Evolutionary conservation across 371 early-diverging fungal species (phyloP).

Genomic region (Apophysomyces elegans): DNA sequence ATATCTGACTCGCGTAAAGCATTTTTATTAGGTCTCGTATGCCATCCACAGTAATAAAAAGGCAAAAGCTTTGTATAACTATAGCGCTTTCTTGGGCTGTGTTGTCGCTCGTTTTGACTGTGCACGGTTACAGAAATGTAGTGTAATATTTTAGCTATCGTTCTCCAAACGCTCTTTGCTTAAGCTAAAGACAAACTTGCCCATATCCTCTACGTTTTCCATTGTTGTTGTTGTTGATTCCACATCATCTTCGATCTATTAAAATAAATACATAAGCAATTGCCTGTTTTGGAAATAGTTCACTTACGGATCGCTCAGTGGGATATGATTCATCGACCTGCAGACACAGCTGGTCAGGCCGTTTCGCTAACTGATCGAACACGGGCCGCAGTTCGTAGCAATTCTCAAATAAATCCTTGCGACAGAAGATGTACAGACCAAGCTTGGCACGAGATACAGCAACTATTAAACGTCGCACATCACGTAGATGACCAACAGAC

Average conservation of each 20-base stretch:
- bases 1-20: too few relatives aligned
- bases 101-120: too few relatives aligned
- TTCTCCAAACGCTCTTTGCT: constrained; percentile 71
- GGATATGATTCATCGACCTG: constrained; percentile 65
- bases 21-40: too few relatives aligned
- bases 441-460: constrained; percentile 92
- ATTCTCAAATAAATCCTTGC: constrained; percentile 70
- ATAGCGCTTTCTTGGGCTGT: too few relatives aligned
- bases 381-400: constrained; percentile 79
- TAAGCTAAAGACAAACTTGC: constrained; percentile 72
- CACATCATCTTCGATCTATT: constrained; percentile 29
- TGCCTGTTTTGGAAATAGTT: neutral
- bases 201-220: constrained; percentile 63
- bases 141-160: too few relatives aligned
- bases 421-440: constrained; percentile 92
- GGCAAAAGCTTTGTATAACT: too few relatives aligned
- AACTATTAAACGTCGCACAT: constrained; percentile 86
- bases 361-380: constrained; percentile 54
- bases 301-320: constrained; percentile 31
- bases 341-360: constrained; percentile 61
- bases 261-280: neutral
- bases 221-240: constrained; percentile 43
- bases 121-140: too few relatives aligned
- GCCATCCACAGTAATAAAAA: too few relatives aligned
- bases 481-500: constrained; percentile 89